phyloP scores from a whole-genome alignment of 768 basidiomycete species.

The Phanerodontia chrysosporium region DNA sequence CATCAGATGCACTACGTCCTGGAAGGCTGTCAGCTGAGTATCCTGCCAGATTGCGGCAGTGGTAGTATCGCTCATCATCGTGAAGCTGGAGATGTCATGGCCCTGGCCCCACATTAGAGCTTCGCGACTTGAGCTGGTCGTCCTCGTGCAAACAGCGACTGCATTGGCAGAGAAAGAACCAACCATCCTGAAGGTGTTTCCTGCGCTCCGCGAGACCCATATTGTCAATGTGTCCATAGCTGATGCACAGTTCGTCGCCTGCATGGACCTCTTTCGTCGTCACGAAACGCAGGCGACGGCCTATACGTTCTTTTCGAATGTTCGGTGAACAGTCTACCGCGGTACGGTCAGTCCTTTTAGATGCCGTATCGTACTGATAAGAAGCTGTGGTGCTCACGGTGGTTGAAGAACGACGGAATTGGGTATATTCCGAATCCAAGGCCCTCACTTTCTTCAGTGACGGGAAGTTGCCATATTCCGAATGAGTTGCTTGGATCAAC shows the following conservation, averaged over 20 bases:
- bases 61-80: too few relatives aligned
- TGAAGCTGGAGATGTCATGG: too few relatives aligned
- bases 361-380: background rate
- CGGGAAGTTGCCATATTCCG: constrained; percentile 58
- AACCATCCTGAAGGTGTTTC: constrained; percentile 40
- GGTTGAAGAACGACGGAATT: constrained; percentile 65
- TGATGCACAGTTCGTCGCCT: constrained; percentile 58
- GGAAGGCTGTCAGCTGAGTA: too few relatives aligned
- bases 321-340: constrained; percentile 50
- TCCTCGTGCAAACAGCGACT: constrained; percentile 33
- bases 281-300: constrained; percentile 45
- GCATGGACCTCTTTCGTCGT: constrained; percentile 36
- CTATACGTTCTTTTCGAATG: constrained; percentile 40
- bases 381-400: constrained; percentile 42
- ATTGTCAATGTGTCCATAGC: constrained; percentile 41
- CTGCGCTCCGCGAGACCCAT: constrained; percentile 32
- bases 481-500: constrained; percentile 67
- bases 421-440: constrained; percentile 62
- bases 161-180: constrained; percentile 57
- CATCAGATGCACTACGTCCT: background rate
- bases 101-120: too few relatives aligned
- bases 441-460: constrained; percentile 42
- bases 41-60: too few relatives aligned
- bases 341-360: constrained; percentile 16
- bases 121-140: background rate